phyloP scores from a whole-genome alignment of 768 basidiomycete genomes.

The Boletellus sp. region DNA sequence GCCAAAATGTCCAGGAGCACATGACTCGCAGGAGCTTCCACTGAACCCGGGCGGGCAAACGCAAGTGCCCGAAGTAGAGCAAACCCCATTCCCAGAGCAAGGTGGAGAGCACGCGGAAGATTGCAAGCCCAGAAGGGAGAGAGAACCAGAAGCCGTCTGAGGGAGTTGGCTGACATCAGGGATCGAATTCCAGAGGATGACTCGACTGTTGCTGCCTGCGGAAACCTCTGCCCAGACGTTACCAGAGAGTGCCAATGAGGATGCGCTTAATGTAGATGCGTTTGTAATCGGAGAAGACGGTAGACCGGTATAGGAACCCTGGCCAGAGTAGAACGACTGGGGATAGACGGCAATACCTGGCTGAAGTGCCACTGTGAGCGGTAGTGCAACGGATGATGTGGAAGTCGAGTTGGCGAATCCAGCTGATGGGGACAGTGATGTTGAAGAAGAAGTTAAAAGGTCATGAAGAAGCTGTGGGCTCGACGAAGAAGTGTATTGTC shows the following conservation, averaged over 20 bases:
- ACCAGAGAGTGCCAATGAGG: conserved; percentile 64
- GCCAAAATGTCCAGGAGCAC: conserved; percentile 73
- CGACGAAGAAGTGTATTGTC: conserved; percentile 68
- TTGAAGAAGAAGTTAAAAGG: conserved; percentile 61
- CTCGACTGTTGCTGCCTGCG: conserved; percentile 50
- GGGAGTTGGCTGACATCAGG: conserved; percentile 74
- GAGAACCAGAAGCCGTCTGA: conserved; percentile 39
- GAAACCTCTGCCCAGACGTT: conserved; percentile 68
- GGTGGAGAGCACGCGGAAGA: conserved; percentile 71
- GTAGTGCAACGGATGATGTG: conserved; percentile 46
- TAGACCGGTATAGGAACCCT: conserved; percentile 55
- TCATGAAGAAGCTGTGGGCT: conserved; percentile 70
- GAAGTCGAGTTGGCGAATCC: conserved; percentile 63
- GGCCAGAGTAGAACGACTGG: conserved; percentile 59
- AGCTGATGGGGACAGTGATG: conserved; percentile 51
- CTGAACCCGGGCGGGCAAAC: conserved; percentile 70
- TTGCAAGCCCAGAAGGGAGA: conserved; percentile 68
- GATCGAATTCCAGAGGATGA: conserved; percentile 76
- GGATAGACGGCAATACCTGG: conserved; percentile 70
- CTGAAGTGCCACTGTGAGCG: conserved; percentile 62
- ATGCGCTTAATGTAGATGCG: conserved; percentile 46
- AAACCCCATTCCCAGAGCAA: conserved; percentile 71
- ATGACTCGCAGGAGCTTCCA: conserved; percentile 77
- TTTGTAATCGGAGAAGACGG: conserved; percentile 48
- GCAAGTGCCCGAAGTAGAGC: conserved; percentile 68